Conservation (phyloP, 371 early-diverging fungal genomes). For the Actinomortierella wolfii region DNA sequence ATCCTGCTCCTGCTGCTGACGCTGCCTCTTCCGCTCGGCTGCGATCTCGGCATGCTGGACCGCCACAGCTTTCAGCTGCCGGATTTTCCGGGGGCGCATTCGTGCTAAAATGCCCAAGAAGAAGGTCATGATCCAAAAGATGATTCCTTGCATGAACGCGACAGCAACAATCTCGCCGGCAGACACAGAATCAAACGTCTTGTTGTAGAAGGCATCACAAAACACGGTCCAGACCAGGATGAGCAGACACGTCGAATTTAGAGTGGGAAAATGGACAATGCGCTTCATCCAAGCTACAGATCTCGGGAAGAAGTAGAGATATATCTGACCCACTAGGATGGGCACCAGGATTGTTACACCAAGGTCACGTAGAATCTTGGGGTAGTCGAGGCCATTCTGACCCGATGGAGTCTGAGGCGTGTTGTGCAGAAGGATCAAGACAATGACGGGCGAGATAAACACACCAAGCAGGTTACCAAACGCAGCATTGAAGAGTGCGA, state of each 20-base stretch:
- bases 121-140: slow-evolving; percentile 50
- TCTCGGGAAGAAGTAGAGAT: slow-evolving; percentile 62
- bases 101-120: slow-evolving; percentile 28
- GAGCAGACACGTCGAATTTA: slow-evolving; percentile 65
- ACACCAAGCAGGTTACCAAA: slow-evolving; percentile 77
- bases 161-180: slow-evolving; percentile 63
- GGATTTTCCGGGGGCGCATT: slow-evolving; percentile 27
- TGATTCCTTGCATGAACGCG: slow-evolving; percentile 56
- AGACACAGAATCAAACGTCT: slow-evolving; percentile 55
- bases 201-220: slow-evolving; percentile 69
- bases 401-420: slow-evolving; percentile 51
- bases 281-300: slow-evolving; percentile 55
- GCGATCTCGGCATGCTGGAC: not conserved
- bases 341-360: slow-evolving; percentile 69
- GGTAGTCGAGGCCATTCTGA: slow-evolving; percentile 55
- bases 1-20: slow-evolving; percentile 22
- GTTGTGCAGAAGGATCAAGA: slow-evolving; percentile 47
- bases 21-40: not conserved
- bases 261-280: slow-evolving; percentile 58
- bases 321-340: slow-evolving; percentile 67
- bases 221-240: slow-evolving; percentile 78
- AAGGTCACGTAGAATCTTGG: slow-evolving; percentile 60
- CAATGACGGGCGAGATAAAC: slow-evolving; percentile 74
- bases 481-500: slow-evolving; percentile 72
- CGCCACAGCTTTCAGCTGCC: slow-evolving; percentile 34